Evolutionary conservation across 2,329 filamentous ascomycete species (phyloP), one percentile per base, ranked within the genome.

Genomic region (Aspergillus arachidicola): DNA sequence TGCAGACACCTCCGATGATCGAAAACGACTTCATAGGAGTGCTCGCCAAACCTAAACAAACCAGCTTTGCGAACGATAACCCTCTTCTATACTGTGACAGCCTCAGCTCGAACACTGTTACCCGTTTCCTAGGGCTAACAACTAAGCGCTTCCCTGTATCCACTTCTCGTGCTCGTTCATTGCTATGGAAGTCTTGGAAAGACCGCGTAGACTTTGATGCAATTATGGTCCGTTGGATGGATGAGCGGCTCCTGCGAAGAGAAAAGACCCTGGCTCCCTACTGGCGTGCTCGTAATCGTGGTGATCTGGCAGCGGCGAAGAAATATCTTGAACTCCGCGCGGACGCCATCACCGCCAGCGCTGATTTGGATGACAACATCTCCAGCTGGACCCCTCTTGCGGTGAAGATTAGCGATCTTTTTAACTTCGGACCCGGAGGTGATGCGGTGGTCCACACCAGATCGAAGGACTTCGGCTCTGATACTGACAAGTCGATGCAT

Each of bases 1-100:
- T 85, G 3, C 80, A 83, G 55, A 86, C 84, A 2, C 84, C 84
- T 6, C 78, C 82, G n/a, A 83, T 86, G 79, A 86, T 86, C 59
- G 79, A 81, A 43, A 76, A 83, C 51, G 81, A 83, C 64, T 78
- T 75, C 64, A 70, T 83, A 19, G 73, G 72, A 10, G 76, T 83
- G 5, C 73, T 83, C 0, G 71, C 76, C 46, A 83, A 82, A 67
- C 81, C 81, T 0, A 75, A 70, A 36, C 71, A 76, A 54, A 79
- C 75, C 38, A 79, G 75, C 63, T 82, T 83, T 65, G 76, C 81
- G 10, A 76, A 82, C 65, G 84, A 86, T 66, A 84, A 86, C 61
- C 84, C 84, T 12, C 77, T 86, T 4, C 72, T 85, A 32, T 79
- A 77, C 28, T 85, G 83, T 68, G 78, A 79, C 63, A 71, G 75